Percentiles rank a stretch among this genome's conserved stretches.
phyloP scores from a whole-genome alignment of 495 filamentous ascomycete species.

The Aspergillus sclerotioniger region DNA sequence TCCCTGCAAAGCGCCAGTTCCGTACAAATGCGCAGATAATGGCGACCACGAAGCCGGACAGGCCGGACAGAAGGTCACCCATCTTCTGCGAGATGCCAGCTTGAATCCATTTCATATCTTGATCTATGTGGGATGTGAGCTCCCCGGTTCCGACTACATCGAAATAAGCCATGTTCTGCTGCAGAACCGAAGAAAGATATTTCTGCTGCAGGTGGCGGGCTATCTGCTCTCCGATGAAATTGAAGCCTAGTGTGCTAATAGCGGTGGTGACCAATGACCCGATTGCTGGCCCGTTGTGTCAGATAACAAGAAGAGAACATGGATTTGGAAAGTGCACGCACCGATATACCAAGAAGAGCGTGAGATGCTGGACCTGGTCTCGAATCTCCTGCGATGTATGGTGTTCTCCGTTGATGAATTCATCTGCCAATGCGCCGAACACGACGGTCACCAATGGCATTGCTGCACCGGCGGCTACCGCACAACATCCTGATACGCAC shows the following conservation, averaged over 20 bases:
- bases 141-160: too few relatives aligned
- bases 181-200: too few relatives aligned
- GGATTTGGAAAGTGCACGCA: neutral
- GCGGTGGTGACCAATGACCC: too few relatives aligned
- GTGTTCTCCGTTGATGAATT: neutral
- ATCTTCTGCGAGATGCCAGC: constrained; percentile 14
- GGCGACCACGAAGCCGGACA: constrained; percentile 10
- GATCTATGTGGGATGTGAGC: neutral
- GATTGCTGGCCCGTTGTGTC: too few relatives aligned
- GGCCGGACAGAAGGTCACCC: neutral
- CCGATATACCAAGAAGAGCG: constrained; percentile 5
- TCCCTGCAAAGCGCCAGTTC: constrained; percentile 9
- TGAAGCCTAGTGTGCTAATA: too few relatives aligned
- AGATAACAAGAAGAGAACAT: neutral
- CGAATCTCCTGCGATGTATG: neutral
- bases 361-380: neutral
- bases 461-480: constrained; percentile 68
- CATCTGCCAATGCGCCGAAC: constrained; percentile 5
- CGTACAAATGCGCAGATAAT: constrained; percentile 3
- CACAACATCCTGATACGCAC: constrained; percentile 49
- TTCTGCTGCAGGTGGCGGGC: too few relatives aligned
- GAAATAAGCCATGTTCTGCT: too few relatives aligned
- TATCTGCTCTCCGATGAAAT: too few relatives aligned
- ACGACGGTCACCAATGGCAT: constrained; percentile 73
- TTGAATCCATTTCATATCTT: constrained; percentile 14